A percentile compares a stretch with the other conserved stretches of the same genome.
Conservation (phyloP, 129 eudicot species). For the Flaveria ramosissima region DNA sequence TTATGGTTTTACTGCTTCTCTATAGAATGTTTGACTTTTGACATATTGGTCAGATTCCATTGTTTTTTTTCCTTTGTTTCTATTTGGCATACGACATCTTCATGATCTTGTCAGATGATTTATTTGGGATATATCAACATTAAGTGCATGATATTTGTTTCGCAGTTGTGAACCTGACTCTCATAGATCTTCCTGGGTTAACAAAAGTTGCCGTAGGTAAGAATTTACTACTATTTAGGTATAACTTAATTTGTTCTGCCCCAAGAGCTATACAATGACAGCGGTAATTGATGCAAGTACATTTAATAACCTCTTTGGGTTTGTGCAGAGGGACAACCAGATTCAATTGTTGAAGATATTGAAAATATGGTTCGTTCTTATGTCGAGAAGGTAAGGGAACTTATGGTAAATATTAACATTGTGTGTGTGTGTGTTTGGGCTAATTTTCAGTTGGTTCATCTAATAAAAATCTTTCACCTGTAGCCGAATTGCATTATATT, state of each 20-base stretch:
- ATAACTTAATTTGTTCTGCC: constrained; percentile 20
- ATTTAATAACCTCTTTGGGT: constrained; percentile 27
- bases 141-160: constrained; percentile 29
- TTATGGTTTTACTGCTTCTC: not conserved
- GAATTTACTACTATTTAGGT: constrained; percentile 36
- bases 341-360: constrained; percentile 90
- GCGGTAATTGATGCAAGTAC: constrained; percentile 24
- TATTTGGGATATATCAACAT: constrained; percentile 19
- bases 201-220: constrained; percentile 99
- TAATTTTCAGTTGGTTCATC: constrained; percentile 13
- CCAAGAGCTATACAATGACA: constrained; percentile 4
- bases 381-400: constrained; percentile 76
- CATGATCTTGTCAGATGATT: constrained; percentile 9
- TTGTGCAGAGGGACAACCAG: constrained; percentile 93
- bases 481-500: constrained; percentile 96
- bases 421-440: not conserved
- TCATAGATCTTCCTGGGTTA: constrained; percentile 98
- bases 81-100: not conserved
- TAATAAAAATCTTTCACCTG: constrained; percentile 23
- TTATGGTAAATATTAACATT: not conserved
- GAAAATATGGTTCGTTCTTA: constrained; percentile 96
- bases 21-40: not conserved
- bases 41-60: not conserved
- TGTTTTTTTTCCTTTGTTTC: constrained; percentile 2
- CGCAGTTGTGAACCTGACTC: constrained; percentile 97